Evolutionary conservation across 495 filamentous ascomycete species (phyloP).

Genomic region (Daldinia vernicosa): DNA sequence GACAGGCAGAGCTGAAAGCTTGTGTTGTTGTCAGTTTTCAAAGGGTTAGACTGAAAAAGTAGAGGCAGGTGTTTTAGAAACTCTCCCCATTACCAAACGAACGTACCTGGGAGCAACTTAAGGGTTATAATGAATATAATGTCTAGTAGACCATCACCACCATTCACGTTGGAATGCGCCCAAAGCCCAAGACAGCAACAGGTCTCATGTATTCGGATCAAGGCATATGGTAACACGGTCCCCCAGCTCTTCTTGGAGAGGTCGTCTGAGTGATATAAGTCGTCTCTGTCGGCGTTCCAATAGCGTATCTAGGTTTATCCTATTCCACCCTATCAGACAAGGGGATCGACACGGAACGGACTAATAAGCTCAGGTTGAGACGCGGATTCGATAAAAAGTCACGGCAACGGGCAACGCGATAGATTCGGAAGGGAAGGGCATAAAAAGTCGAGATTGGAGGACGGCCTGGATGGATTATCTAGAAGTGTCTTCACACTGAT

Average conservation of each 20-base stretch:
- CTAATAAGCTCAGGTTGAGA: constrained; percentile 1
- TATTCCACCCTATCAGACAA: neutral
- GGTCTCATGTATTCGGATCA: neutral
- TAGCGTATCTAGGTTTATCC: neutral
- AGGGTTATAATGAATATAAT: neutral
- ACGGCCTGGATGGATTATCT: neutral
- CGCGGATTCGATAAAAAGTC: constrained; percentile 3
- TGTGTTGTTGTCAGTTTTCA: constrained; percentile 6
- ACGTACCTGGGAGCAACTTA: constrained; percentile 10
- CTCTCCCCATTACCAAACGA: neutral
- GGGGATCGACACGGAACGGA: neutral
- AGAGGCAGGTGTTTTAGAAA: neutral
- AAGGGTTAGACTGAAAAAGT: neutral
- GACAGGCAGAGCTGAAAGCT: neutral
- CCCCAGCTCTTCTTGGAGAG: neutral
- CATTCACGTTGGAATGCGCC: constrained; percentile 22
- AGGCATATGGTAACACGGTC: constrained; percentile 22
- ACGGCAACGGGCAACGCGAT: constrained; percentile 7
- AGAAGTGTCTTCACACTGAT: constrained; percentile 11
- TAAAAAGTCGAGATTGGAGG: constrained; percentile 2
- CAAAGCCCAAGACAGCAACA: constrained; percentile 1
- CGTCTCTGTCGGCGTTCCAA: neutral
- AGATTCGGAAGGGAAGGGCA: constrained; percentile 11
- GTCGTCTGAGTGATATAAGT: neutral
- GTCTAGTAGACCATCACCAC: constrained; percentile 2